Percentiles rank a stretch among this genome's conserved stretches.
Conservation (phyloP, 1,284 basidiomycete species). For the Trichosporon ovoides region DNA sequence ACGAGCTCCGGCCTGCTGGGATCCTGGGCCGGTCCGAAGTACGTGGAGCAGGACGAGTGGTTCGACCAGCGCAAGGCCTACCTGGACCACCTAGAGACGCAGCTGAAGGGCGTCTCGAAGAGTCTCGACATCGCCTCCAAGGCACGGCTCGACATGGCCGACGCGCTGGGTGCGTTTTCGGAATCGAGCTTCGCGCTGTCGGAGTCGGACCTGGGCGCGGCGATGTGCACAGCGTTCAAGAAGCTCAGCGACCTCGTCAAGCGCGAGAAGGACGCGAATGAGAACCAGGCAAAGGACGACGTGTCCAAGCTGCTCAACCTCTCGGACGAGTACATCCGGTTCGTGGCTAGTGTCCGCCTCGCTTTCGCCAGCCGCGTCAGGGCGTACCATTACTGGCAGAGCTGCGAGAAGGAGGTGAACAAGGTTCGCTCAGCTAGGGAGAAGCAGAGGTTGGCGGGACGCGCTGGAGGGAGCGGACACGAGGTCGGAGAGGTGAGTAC, state of each 20-base stretch:
- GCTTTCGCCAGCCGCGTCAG: conserved; percentile 68
- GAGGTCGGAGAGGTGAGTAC: conserved; percentile 70
- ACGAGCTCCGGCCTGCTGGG: conserved; percentile 60
- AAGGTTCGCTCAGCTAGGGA: conserved; percentile 72
- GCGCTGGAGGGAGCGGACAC: conserved; percentile 50
- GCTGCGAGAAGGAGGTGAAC: conserved; percentile 66
- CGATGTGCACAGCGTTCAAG: conserved; percentile 62
- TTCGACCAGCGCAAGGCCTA: conserved; percentile 83
- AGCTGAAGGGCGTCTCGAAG: conserved; percentile 78
- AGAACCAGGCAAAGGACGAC: conserved; percentile 69
- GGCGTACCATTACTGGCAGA: conserved; percentile 73
- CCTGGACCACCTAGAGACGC: conserved; percentile 82
- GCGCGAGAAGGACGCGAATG: conserved; percentile 65
- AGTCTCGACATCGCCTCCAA: conserved; percentile 76
- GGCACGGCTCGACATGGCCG: conserved; percentile 68
- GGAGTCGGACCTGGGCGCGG: conserved; percentile 66
- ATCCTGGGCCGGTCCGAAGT: conserved; percentile 73
- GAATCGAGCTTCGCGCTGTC: conserved; percentile 62
- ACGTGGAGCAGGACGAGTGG: conserved; percentile 95
- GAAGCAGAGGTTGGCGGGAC: conserved; percentile 66
- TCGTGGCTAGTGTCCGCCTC: conserved; percentile 84
- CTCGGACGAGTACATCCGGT: conserved; percentile 86
- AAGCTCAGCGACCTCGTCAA: conserved; percentile 67
- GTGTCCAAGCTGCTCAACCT: conserved; percentile 65
- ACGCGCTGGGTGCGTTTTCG: conserved; percentile 65